Base-by-base conservation (phyloP, 2,329 filamentous ascomycete species). In the Nothopassalora personata region DNA sequence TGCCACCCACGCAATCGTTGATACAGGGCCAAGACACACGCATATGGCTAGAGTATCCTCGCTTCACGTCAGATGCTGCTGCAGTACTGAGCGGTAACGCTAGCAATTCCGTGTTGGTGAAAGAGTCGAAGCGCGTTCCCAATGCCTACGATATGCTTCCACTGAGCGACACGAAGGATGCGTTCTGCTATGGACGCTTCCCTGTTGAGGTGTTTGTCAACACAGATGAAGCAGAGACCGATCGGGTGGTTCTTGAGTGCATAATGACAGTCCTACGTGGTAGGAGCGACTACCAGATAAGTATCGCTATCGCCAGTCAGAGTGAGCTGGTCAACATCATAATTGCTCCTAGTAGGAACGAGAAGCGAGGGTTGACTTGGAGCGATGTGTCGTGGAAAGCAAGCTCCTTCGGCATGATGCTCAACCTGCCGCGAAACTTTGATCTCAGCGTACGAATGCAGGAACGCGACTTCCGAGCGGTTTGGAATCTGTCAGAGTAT, bases 401-500 rank as follows among this genome's bases (percentile, higher is more conserved):
- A 18, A 86, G 88, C 51, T 80, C 81, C 6, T 82, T 80, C 60
- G 81, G 83, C 0, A 80, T 96, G 58, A 83, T 86, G 19, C 73
- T 96, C 39, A 83, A 83, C 60, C 76, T 96, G 18, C 88, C 89
- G 0, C 85, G 90, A 64, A 89, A 89, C 0, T 93, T 94, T 68
- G 77, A 87, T 59, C 75, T 96, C 46, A 83, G 83, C 19, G 76
- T 94, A 18, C 85, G 88, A 63, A 86, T 91, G 70, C 81, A 80
- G 13, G 88, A 91, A 67, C 78, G 83, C n/a, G 90, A 96, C 70
- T 96, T 89, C 76, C 84, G 86, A 61, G 86, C 83, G 62, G 75
- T 96, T 10, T 92, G 87, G 84, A 88, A 85, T 66, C 90, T 95
- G 73, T 90, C 91, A 64, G 90, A 96, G 60, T 93, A 95, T 71